Evolutionary conservation across 108 stramenopile genomes (phyloP).

Genomic region (Nannochloropsis granulata): DNA sequence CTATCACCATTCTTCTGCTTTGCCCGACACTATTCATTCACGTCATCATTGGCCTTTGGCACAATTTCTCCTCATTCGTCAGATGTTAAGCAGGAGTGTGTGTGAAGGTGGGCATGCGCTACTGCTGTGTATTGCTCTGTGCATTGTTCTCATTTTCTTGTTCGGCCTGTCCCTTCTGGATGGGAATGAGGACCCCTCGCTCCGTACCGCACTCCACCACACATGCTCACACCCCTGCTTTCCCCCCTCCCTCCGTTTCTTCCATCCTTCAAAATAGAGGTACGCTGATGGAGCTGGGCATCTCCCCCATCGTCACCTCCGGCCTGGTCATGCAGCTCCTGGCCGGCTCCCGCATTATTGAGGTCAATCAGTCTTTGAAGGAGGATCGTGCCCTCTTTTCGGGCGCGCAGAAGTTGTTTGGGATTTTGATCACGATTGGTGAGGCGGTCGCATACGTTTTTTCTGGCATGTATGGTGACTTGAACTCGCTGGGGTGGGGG

Average conservation of each 20-base stretch:
- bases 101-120: no score
- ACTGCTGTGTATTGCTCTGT: no score
- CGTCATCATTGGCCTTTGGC: no score
- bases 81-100: no score
- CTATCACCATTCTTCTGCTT: no score
- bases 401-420: slow-evolving; percentile 98
- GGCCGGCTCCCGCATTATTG: slow-evolving; percentile 80
- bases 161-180: no score
- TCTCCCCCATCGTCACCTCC: slow-evolving; percentile 58
- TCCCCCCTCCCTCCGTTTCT: not conserved
- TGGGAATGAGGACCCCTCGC: no score
- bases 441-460: slow-evolving; percentile 99
- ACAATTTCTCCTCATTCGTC: no score
- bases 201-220: no score
- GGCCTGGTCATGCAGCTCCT: slow-evolving; percentile 38
- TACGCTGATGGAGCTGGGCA: slow-evolving; percentile 99
- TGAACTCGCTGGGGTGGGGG: slow-evolving; percentile 81
- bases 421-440: slow-evolving; percentile 92
- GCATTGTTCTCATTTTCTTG: no score
- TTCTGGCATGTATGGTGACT: slow-evolving; percentile 94
- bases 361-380: slow-evolving; percentile 94
- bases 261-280: slow-evolving; percentile 33
- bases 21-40: no score
- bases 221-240: not conserved
- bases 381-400: slow-evolving; percentile 91